Percentiles rank a stretch among this genome's conserved stretches.
Conservation (phyloP, 805 yeast species). For the Yamadazyma olivae region DNA sequence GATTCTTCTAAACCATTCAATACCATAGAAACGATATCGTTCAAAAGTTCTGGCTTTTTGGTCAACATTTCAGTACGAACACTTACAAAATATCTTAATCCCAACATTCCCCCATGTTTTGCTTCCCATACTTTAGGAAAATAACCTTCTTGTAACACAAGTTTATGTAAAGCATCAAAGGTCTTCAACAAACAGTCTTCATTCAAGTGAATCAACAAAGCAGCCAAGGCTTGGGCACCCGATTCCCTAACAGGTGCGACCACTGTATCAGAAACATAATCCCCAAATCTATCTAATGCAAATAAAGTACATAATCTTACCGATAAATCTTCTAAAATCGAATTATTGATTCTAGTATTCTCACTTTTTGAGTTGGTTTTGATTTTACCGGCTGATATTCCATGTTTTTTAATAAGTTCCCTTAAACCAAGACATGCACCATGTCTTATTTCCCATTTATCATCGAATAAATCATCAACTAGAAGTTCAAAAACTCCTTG, state of each 20-base stretch:
- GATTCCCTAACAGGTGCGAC: conserved; percentile 98
- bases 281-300: conserved; percentile 94
- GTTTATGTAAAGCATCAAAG: conserved; percentile 60
- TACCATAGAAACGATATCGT: conserved; percentile 78
- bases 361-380: conserved; percentile 57
- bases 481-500: conserved; percentile 88
- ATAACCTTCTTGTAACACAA: conserved; percentile 64
- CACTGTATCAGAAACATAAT: conserved; percentile 94
- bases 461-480: conserved; percentile 75
- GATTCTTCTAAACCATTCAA: conserved; percentile 73
- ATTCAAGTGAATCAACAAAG: conserved; percentile 72
- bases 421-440: conserved; percentile 93
- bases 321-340: conserved; percentile 81
- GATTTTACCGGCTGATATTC: conserved; percentile 80
- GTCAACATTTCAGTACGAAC: conserved; percentile 79
- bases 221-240: conserved; percentile 92
- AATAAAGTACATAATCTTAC: conserved; percentile 82
- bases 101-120: conserved; percentile 96
- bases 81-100: conserved; percentile 86
- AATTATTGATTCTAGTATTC: conserved; percentile 62
- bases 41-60: conserved; percentile 54
- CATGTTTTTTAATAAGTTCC: conserved; percentile 81
- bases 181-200: conserved; percentile 56
- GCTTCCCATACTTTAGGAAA: conserved; percentile 85
- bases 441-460: conserved; percentile 92